Base-by-base conservation (phyloP, 495 filamentous ascomycete species). In the Hyaloscypha bicolor region DNA sequence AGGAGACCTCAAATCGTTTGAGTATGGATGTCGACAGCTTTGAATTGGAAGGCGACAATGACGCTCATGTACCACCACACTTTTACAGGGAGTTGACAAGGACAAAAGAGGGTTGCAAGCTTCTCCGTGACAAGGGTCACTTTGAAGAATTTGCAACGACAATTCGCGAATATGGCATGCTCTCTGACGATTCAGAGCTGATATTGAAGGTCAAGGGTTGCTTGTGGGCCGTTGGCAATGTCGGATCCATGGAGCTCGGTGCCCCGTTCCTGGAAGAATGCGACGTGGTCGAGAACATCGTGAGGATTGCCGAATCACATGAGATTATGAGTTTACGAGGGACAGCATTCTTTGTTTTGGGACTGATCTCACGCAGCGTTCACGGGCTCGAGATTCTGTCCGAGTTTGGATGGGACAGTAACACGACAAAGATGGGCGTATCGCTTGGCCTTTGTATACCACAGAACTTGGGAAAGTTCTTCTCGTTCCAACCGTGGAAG, bases 211-310 rank as follows among this genome's bases (percentile, higher is more conserved):
- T 97, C 62, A 99, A 98, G 74, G 95, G 96, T 32, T 97, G 92
- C 74, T 84, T 99, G 22, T 99, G 95, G 95, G 95, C 95, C 0
- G 92, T 99, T 9, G 95, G 96, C 31, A 99, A 99, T 73, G 93
- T 99, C 56, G 95, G 95, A 1, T 97, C 93, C 3, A 99, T 99
- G 96, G 94, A 97, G 71, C 87, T 97, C 35, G 95, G 96, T 2
- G 95, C 93, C 0, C 91, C 92, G 0, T 99, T 99, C 77, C 83
- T 99, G 4, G 92, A 94, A 75, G 89, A 89, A 62, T 88, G 88
- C 53, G 91, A 97, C 65, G 92, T 97, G 33, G 91, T 97, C 31
- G 84, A 88, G 73, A 85, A 87, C 64, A 93, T 98, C 55, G 87
- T 97, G 62, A 80, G 85, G 70, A 97, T 99, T 75, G 96, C 95